Conservation (phyloP, 2,329 filamentous ascomycete species). For the Alternaria gaisen region DNA sequence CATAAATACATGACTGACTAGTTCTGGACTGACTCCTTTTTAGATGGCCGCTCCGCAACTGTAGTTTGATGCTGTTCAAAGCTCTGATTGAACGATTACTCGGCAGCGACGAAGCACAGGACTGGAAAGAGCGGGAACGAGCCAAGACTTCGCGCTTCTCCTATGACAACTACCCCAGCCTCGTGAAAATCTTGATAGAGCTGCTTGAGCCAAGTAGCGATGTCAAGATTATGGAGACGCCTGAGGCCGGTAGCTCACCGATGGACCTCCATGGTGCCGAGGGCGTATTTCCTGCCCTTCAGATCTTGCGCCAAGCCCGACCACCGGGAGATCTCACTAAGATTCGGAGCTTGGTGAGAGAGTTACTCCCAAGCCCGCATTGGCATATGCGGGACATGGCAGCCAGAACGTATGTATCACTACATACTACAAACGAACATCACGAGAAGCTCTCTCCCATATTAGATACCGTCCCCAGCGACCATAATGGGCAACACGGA, state of each 20-base stretch:
- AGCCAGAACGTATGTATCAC: constrained; percentile 68
- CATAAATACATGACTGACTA: background rate
- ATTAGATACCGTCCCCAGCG: constrained; percentile 20
- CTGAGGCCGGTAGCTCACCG: constrained; percentile 32
- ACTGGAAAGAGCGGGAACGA: constrained; percentile 64
- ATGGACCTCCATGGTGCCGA: constrained; percentile 59
- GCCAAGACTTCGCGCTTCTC: constrained; percentile 65
- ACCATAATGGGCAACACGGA: constrained; percentile 44
- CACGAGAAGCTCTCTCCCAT: constrained; percentile 31
- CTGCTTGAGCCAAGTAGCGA: constrained; percentile 60
- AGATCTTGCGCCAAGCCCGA: constrained; percentile 77
- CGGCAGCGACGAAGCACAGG: constrained; percentile 71
- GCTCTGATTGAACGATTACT: constrained; percentile 83
- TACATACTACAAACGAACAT: constrained; percentile 40
- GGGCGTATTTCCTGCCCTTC: constrained; percentile 83
- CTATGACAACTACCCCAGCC: constrained; percentile 72
- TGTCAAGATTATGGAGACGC: constrained; percentile 36
- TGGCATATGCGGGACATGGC: constrained; percentile 88
- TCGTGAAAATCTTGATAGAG: constrained; percentile 70
- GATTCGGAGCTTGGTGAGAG: constrained; percentile 66
- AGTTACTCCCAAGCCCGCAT: constrained; percentile 72
- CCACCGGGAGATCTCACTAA: constrained; percentile 67
- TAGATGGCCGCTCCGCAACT: constrained; percentile 94
- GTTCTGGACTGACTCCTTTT: constrained; percentile 8
- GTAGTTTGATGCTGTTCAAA: constrained; percentile 86